Evolutionary conservation across 2,329 filamentous ascomycete genomes (phyloP).

Genomic region (Trichoderma sp.): DNA sequence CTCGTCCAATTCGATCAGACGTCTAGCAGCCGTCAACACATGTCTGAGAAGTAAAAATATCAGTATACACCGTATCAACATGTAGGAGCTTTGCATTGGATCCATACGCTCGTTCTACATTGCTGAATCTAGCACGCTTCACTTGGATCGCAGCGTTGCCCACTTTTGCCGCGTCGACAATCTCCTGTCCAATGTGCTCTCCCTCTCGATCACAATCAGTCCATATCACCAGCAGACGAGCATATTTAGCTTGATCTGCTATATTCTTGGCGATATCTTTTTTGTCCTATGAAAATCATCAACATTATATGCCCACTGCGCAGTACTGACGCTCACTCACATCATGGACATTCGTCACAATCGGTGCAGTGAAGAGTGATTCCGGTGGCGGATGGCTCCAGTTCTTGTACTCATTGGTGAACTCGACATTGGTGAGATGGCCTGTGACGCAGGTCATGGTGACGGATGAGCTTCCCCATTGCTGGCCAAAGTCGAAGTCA

Average conservation of each 20-base stretch:
- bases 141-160: constrained; percentile 75
- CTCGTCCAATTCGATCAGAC: constrained; percentile 78
- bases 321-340: constrained; percentile 43
- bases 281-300: constrained; percentile 62
- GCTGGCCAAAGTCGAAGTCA: constrained; percentile 77
- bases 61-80: not conserved
- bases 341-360: constrained; percentile 66
- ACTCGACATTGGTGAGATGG: constrained; percentile 81
- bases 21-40: constrained; percentile 78
- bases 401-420: constrained; percentile 69
- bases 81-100: too few relatives aligned
- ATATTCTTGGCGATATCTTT: constrained; percentile 84
- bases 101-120: constrained; percentile 83
- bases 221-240: constrained; percentile 88
- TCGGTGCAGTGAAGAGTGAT: constrained; percentile 77
- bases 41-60: constrained; percentile 58
- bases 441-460: constrained; percentile 94
- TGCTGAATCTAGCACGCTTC: constrained; percentile 89
- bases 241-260: constrained; percentile 69
- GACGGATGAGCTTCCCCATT: constrained; percentile 80
- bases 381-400: constrained; percentile 83
- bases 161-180: constrained; percentile 75
- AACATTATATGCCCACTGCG: not conserved
- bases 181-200: constrained; percentile 92
- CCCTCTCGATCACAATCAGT: constrained; percentile 98